Base-by-base conservation (phyloP, 2,329 filamentous ascomycete species). In the Verticillium albo-atrum region DNA sequence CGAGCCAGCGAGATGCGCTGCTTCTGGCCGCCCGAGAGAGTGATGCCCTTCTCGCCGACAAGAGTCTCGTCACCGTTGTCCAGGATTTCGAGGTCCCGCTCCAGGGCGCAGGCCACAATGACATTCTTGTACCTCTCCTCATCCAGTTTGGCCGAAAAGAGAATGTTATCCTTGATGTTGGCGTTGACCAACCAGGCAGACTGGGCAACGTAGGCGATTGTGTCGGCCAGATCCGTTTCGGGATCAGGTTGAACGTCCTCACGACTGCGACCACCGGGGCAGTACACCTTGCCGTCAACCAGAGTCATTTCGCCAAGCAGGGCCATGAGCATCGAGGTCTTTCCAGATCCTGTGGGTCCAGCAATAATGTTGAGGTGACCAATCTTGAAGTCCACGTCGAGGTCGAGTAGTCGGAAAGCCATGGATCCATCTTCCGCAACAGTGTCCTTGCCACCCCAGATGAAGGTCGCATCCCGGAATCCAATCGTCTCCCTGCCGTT, bases 131-230 rank as follows among this genome's bases (percentile, higher is more conserved):
- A 99, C 55, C 94, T 85, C 69, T 88, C 83, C 67, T 94, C 84
- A 64, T 99, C 88, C 65, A 86, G 91, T 1, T 88, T 85, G 23
- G 90, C 88, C 6, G 93, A 88, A 69, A 99, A 99, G 1, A 97
- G 75, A 64, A 99, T 99, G 72, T 99, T 99, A 63, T 97, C 91
- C 71, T 91, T 92, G 74, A 99, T 96, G 23, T 90, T 96, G 52
- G 90, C 94, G 68, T 99, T 99, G 60, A 98, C 90, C 32, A 99
- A 82, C 95, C 95, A 99, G 9, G 95, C 92, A 72, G 96, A 90
- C 72, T 99, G 95, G 20, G 95, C 94, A 71, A 96, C 97, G 71
- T 98, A 99, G 17, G 95, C 95, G 61, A 97, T 88, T 61, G 90
- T 96, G 70, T 99, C 93, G 6, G 91, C 92, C 42, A 98, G 82